A percentile compares a stretch with the other conserved stretches of the same genome.
Evolutionary conservation across 2,329 filamentous ascomycete genomes (phyloP).

Genomic region (Fusarium drepaniforme): DNA sequence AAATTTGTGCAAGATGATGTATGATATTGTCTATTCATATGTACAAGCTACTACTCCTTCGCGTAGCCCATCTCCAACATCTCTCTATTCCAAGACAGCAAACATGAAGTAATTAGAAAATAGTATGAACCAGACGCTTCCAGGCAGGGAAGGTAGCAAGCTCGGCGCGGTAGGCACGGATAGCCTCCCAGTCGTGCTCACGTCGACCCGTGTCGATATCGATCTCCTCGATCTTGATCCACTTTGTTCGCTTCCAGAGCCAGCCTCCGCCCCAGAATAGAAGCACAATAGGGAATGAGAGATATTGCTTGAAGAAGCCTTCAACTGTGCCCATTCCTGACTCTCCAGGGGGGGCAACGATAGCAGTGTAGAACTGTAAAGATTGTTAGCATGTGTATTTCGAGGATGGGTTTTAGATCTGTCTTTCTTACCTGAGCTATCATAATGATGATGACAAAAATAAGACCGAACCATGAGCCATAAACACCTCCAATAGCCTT

Average conservation of each 20-base stretch:
- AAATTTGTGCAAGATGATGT: neutral
- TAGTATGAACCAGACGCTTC: constrained; percentile 47
- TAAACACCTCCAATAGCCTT: constrained; percentile 68
- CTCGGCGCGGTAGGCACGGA: constrained; percentile 63
- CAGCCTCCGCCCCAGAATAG: constrained; percentile 68
- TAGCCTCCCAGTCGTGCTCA: constrained; percentile 72
- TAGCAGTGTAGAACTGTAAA: constrained; percentile 52
- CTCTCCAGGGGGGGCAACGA: constrained; percentile 54
- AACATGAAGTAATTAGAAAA: constrained; percentile 15
- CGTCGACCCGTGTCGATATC: constrained; percentile 75
- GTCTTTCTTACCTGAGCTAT: constrained; percentile 58
- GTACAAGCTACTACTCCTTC: neutral
- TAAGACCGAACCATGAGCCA: constrained; percentile 75
- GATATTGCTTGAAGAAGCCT: constrained; percentile 66
- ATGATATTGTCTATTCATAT: neutral
- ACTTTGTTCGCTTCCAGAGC: constrained; percentile 73
- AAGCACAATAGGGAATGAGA: constrained; percentile 65
- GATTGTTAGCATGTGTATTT: neutral
- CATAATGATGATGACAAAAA: constrained; percentile 65
- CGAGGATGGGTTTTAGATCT: neutral
- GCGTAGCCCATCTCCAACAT: neutral
- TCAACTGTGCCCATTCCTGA: constrained; percentile 54
- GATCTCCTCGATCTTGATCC: constrained; percentile 70
- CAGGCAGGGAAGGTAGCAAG: constrained; percentile 64
- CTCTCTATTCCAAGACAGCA: neutral